Evolutionary conservation across 2,329 filamentous ascomycete species (phyloP).

Genomic region (Colletotrichum theobromicola): DNA sequence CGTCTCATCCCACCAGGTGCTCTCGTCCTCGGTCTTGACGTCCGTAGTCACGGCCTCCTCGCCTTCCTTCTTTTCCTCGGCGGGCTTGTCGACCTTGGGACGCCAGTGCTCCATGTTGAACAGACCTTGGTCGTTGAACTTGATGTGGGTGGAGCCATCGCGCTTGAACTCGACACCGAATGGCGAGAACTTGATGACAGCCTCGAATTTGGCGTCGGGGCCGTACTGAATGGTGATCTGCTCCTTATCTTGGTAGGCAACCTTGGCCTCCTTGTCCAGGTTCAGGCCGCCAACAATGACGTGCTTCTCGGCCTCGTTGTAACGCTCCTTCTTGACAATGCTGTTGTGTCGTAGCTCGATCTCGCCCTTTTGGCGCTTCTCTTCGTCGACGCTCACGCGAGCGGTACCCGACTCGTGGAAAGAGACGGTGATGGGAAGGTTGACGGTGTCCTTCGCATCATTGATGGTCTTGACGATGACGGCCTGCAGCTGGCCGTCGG

Average conservation of each 20-base stretch:
- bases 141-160: conserved; percentile 81
- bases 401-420: conserved; percentile 91
- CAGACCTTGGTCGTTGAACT: conserved; percentile 87
- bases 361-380: conserved; percentile 85
- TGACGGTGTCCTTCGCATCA: conserved; percentile 69
- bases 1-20: conserved; percentile 96
- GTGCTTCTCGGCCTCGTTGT: conserved; percentile 90
- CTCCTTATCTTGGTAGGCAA: conserved; percentile 68
- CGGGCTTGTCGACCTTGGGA: conserved; percentile 73
- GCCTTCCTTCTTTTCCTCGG: conserved; percentile 58
- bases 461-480: conserved; percentile 81
- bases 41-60: conserved; percentile 49
- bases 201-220: conserved; percentile 76
- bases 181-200: conserved; percentile 81
- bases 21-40: conserved; percentile 68
- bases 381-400: conserved; percentile 88
- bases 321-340: conserved; percentile 85
- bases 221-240: conserved; percentile 83
- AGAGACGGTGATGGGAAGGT: conserved; percentile 82
- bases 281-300: conserved; percentile 82
- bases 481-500: conserved; percentile 80
- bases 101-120: conserved; percentile 97
- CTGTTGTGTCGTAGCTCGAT: conserved; percentile 88
- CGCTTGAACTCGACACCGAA: conserved; percentile 88
- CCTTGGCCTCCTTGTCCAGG: conserved; percentile 72